phyloP scores from a whole-genome alignment of 257 asterid species.

The Nicotiana noctiflora region DNA sequence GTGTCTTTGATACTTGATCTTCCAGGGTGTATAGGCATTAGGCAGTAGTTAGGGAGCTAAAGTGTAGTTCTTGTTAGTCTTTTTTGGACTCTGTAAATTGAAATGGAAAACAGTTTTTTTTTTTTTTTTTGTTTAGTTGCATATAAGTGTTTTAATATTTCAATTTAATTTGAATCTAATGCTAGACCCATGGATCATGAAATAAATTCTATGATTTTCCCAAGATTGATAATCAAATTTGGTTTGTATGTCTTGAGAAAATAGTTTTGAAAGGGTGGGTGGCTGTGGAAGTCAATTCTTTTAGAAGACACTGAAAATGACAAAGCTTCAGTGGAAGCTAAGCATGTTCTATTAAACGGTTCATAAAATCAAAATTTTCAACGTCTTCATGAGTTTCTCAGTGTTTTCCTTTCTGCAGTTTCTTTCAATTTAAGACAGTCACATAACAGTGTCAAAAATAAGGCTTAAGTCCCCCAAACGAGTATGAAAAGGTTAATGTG shows the following conservation, averaged over 20 bases:
- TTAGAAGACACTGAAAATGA: neutral
- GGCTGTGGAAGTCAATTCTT: neutral
- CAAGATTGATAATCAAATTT: no score
- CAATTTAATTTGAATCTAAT: neutral
- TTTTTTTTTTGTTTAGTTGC: neutral
- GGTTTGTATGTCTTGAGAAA: neutral
- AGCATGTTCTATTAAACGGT: neutral
- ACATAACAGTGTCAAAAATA: neutral
- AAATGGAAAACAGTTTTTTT: no score
- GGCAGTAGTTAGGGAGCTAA: neutral
- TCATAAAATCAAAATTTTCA: neutral
- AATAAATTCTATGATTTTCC: neutral
- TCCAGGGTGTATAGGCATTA: neutral
- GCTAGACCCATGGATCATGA: neutral
- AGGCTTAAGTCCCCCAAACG: no score
- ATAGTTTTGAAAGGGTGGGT: neutral
- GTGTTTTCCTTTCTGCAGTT: neutral
- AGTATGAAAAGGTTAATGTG: no score
- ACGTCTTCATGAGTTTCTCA: neutral
- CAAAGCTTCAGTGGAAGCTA: neutral
- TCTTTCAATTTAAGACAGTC: neutral
- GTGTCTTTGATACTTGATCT: neutral
- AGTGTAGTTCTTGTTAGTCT: neutral
- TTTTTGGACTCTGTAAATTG: neutral
- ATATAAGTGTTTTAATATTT: neutral